Conservation (phyloP, 768 basidiomycete species). For the Calocera viscosa region DNA sequence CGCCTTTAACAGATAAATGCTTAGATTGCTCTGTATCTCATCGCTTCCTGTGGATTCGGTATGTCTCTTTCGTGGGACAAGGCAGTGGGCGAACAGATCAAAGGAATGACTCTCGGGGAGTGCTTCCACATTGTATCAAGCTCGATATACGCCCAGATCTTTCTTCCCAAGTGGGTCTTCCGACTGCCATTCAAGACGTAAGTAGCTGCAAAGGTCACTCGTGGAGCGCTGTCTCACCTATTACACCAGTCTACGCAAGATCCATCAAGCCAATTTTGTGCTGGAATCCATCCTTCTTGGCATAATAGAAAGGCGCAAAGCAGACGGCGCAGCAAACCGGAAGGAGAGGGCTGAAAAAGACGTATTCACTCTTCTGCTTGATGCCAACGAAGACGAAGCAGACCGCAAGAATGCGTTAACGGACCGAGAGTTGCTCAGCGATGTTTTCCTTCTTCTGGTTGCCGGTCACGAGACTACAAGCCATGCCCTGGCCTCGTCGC, state of each 20-base stretch:
- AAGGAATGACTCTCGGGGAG: neutral
- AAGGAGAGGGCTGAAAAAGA: neutral
- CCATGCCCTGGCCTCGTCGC: constrained; percentile 26
- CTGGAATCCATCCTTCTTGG: neutral
- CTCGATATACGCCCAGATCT: neutral
- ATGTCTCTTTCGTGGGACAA: neutral
- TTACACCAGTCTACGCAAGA: neutral
- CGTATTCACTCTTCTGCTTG: neutral
- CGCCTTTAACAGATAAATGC: no score
- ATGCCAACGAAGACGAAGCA: neutral
- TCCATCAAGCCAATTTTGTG: neutral
- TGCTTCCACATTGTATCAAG: neutral
- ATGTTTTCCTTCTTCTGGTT: constrained; percentile 15
- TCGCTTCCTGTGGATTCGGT: constrained; percentile 1
- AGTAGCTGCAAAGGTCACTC: neutral
- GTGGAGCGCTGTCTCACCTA: neutral
- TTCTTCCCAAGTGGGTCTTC: neutral
- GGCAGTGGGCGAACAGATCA: neutral
- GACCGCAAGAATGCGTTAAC: neutral
- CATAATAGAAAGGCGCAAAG: neutral
- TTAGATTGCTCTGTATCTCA: neutral
- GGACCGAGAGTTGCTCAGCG: constrained; percentile 12
- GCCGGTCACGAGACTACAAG: constrained; percentile 27
- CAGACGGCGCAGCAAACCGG: neutral
- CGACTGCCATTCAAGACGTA: neutral